These are phyloP conservation scores for Cordyceps farinosa DNA, from an alignment of 2,329 filamentous ascomycete genomes.

Conservation along the genomic window DNA sequence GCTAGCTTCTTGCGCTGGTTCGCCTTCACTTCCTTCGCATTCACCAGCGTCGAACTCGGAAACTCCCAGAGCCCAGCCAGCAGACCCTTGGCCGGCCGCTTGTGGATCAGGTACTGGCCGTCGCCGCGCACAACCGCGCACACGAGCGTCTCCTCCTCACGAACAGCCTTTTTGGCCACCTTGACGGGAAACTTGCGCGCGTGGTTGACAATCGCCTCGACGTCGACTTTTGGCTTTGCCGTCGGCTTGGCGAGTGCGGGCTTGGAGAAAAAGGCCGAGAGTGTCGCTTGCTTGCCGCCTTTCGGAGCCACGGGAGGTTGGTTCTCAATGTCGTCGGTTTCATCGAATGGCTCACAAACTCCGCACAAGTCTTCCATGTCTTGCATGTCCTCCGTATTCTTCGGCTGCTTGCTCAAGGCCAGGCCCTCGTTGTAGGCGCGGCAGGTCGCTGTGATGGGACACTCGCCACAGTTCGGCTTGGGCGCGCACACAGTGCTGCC, in stretches of 20 bases:
- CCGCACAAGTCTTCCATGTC: slow-evolving; percentile 52
- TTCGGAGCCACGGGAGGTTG: slow-evolving; percentile 18
- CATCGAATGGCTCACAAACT: slow-evolving; percentile 43
- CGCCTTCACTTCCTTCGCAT: slow-evolving; percentile 21
- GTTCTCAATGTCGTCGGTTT: slow-evolving; percentile 15
- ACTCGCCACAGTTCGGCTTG: slow-evolving; percentile 52
- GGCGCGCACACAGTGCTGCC: slow-evolving; percentile 61
- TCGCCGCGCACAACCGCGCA: slow-evolving; percentile 47
- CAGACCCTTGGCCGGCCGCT: slow-evolving; percentile 51
- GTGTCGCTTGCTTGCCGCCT: slow-evolving; percentile 28
- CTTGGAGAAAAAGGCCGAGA: slow-evolving; percentile 35
- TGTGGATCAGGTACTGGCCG: slow-evolving; percentile 45
- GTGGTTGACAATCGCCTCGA: slow-evolving; percentile 40
- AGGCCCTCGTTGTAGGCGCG: slow-evolving; percentile 49
- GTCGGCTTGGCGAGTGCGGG: slow-evolving; percentile 6
- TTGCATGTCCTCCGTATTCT: slow-evolving; percentile 15
- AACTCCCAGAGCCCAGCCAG: slow-evolving; percentile 56
- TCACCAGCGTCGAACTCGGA: slow-evolving; percentile 41
- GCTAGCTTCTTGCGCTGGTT: slow-evolving; percentile 37
- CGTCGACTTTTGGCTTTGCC: slow-evolving; percentile 22
- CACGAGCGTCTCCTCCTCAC: slow-evolving; percentile 50
- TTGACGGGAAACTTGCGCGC: slow-evolving; percentile 51
- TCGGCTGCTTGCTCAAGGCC: slow-evolving; percentile 25
- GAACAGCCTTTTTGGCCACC: slow-evolving; percentile 48
- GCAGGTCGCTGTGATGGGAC: slow-evolving; percentile 50